Base-by-base conservation (phyloP, 2,329 filamentous ascomycete species). In the Myriangium duriaei region DNA sequence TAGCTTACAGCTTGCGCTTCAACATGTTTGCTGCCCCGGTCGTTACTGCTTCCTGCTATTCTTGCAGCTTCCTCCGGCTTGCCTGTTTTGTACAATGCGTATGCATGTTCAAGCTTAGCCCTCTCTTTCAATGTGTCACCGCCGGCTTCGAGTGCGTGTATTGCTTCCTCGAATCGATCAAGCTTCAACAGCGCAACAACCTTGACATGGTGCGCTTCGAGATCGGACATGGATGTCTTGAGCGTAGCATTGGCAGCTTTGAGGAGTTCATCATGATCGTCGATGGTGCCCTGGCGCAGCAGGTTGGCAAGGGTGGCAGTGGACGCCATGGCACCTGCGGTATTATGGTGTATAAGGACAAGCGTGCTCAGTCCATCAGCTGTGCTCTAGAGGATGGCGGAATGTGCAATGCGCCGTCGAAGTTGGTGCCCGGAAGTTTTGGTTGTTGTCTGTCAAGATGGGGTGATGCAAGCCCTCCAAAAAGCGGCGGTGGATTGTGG, bases 41-140 rank as follows among this genome's bases (percentile, higher is more conserved):
- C 54, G 17, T 55, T 51, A 4, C 51, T 53, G 39, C 51, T 45
- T 18, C 41, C 58, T 15, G 71, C 69, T 17, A 73, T 53, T 17
- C 67, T 57, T 16, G 71, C 67, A 13, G 83, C 82, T 40, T 79
- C 76, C 13, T 69, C 63, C 1, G 84, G 69, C 46, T 76, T 68
- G 15, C 81, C 81, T 1, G 74, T 71, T 63, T 87, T 91, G 63
- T 91, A 92, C 13, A 87, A 68, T n/a, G 81, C 79, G 62, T 92
- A 92, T 2, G 80, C 74, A 54, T 78, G 78, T 57, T 87, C 83
- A 30, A 87, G 66, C 11, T 61, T 52, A 47, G 78, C 82, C 41
- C 61, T 60, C 28, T 71, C 63, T 53, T 77, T 72, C 41, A 87
- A 61, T 45, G 62, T 65, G 41, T 71, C 64, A 34, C 76, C 75